Evolutionary conservation across 1,284 basidiomycete species (phyloP), one percentile per base, ranked within the genome.

Genomic region (Ustilago vetiveriae): DNA sequence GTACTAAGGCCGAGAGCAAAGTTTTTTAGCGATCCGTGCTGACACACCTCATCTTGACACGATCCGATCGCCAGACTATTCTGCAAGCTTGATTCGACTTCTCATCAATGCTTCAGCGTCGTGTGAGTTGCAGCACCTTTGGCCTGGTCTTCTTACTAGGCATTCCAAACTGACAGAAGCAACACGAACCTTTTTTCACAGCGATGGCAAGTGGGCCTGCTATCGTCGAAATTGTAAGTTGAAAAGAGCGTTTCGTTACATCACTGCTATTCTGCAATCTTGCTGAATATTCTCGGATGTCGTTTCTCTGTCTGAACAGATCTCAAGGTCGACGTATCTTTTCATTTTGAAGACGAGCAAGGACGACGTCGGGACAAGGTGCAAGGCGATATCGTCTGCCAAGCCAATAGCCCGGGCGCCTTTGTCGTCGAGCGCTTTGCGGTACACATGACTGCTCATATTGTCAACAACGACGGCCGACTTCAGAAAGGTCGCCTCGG

Each of bases 201-300:
- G 43, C 3, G 68, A 71, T 27, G 68, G 63, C 17, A 71, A 71
- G 21, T 71, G 68, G 68, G 68, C 68, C 11, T 71, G 68, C 41
- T 71, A 71, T 33, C 68, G 68, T 33, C 62, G 68, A 9, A 71
- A 71, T 47, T 71, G 36, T 43, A 33, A 37, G 50, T 32, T 27
- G 13, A 3, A 16, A n/a, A n/a, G n/a, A n/a, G n/a, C n/a, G n/a
- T n/a, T n/a, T n/a, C n/a, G n/a, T n/a, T n/a, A n/a, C n/a, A n/a
- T n/a, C n/a, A n/a, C n/a, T n/a, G n/a, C n/a, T n/a, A n/a, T n/a
- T n/a, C n/a, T n/a, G n/a, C n/a, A n/a, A n/a, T n/a, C n/a, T n/a
- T n/a, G n/a, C n/a, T n/a, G n/a, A n/a, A n/a, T n/a, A n/a, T n/a
- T n/a, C n/a, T n/a, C n/a, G 8, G 4, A 19, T 37, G 14, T 13